Base-by-base conservation (phyloP, 1,139 yeast genomes). In the Pichia sp. region DNA sequence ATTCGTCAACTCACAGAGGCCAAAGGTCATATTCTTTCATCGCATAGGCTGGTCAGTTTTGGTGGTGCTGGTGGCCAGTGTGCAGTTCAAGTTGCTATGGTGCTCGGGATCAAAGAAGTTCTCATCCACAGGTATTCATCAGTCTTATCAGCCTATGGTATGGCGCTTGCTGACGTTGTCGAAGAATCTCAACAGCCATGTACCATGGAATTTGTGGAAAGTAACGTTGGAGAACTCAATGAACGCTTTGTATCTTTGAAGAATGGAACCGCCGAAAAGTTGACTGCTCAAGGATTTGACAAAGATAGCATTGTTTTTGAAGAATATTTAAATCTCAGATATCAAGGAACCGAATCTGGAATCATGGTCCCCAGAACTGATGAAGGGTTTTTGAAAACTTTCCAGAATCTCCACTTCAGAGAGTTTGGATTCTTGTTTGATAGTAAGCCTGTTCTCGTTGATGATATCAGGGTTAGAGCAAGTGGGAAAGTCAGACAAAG, bases 341-440 rank as follows among this genome's bases (percentile, higher is more conserved):
- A 84, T 55, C 74, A 76, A 43, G 96, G 96, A 6, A 81, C 95
- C 14, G 96, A 87, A 53, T 81, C 96, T 3, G 79, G 81, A 31
- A 64, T 88, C 45, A 80, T 87, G 78, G 74, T 84, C 25, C 52
- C 62, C 35, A 69, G 55, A 42, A 54, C 21, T 11, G 41, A 25
- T 5, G 38, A 45, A 37, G 48, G 48, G 18, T 54, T 48, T 35
- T 29, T 40, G 15, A 40, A 45, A 29, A 47, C 45, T 10, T 54
- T 54, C 33, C 35, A 35, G 24, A 40, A 60, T 7, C 58, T 66
- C 37, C 91, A 82, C 52, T 63, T 68, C 45, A 68, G 72, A 41
- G 88, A 82, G 53, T 82, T 81, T 60, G 88, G 88, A 0, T 82
- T 82, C 53, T 58, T 72, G 8, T 72, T 78, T 45, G 72, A 74